Base-by-base conservation (phyloP, 805 yeast species). In the Metschnikowia cubensis region DNA sequence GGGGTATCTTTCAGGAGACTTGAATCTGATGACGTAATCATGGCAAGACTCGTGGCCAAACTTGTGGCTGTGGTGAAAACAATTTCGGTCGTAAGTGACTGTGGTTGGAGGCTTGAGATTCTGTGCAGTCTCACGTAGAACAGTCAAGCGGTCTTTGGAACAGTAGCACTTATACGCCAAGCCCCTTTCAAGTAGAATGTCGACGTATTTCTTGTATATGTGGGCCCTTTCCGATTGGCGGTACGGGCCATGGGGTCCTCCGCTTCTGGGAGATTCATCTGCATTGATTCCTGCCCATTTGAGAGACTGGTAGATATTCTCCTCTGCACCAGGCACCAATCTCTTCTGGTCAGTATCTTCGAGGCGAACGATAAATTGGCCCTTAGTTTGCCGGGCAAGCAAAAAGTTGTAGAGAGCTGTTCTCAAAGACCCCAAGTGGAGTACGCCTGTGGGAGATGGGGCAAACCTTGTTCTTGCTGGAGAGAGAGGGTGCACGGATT, bases 391-490 rank as follows among this genome's bases (percentile, higher is more conserved):
- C 58, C 74, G 81, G 0, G 99, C 98, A 14, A 88, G 69, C 15
- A 94, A 66, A 60, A 84, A 94, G 66, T 94, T 94, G 68, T 89
- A 94, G 17, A 94, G 67, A 0, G 98, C 98, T 0, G 99, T 94
- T 64, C 99, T 72, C 42, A 94, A 64, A 0, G 97, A 91, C 0
- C 99, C 99, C 51, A 94, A 65, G 64, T 94, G 99, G n/a, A 94
- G 73, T 53, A 81, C 81, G 0, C 99, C 99, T 0, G 99, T 94
- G 1, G 99, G 99, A 1, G 97, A 90, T 0, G 99, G 99, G 0
- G 99, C 99, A 68, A 94, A 94, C 55, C 99, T 71, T 1, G 98
- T 88, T 56, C 97, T 68, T 0, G 83, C 95, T 0, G 94, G 89
- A 0, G 52, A 34, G 1, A 50, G 56, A 1, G 83, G 81, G 41